phyloP scores from a whole-genome alignment of 768 basidiomycete genomes.

The Lactarius indigo region DNA sequence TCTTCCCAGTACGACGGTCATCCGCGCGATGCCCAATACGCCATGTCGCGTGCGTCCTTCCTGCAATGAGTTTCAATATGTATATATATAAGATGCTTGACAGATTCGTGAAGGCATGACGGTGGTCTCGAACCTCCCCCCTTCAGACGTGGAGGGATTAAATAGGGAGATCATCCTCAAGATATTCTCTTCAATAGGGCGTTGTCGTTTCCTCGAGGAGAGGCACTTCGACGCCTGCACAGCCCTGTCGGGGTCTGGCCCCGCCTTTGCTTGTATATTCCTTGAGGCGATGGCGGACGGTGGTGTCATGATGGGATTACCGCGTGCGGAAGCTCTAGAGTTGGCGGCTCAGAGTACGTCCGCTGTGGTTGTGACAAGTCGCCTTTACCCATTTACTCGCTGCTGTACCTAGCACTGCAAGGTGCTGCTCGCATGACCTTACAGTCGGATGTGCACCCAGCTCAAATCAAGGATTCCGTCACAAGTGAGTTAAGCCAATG shows the following conservation, averaged over 20 bases:
- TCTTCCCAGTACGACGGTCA: constrained; percentile 69
- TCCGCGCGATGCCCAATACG: constrained; percentile 98
- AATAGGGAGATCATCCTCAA: constrained; percentile 76
- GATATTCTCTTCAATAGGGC: constrained; percentile 96
- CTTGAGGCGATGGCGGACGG: constrained; percentile 99
- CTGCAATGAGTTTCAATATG: neutral
- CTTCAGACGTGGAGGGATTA: constrained; percentile 47
- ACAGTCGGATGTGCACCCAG: constrained; percentile 85
- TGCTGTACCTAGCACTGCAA: constrained; percentile 65
- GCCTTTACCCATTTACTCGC: neutral
- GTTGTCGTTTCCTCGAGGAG: constrained; percentile 94
- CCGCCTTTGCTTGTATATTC: constrained; percentile 95
- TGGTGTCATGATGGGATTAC: constrained; percentile 99
- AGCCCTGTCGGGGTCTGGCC: constrained; percentile 92
- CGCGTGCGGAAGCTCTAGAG: constrained; percentile 89
- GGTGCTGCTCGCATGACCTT: constrained; percentile 96
- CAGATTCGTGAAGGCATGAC: constrained; percentile 99
- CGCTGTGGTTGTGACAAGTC: neutral
- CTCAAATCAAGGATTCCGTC: constrained; percentile 95
- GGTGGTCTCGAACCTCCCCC: constrained; percentile 72
- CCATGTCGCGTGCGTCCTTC: constrained; percentile 75
- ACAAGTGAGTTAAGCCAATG: constrained; percentile 62
- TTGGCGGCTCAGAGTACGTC: constrained; percentile 89
- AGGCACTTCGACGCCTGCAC: constrained; percentile 99
- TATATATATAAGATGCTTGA: neutral